Percentiles rank a stretch among this genome's conserved stretches.
Conservation (phyloP, 139 green algal species). For the Zygnema circumcarinatum region DNA sequence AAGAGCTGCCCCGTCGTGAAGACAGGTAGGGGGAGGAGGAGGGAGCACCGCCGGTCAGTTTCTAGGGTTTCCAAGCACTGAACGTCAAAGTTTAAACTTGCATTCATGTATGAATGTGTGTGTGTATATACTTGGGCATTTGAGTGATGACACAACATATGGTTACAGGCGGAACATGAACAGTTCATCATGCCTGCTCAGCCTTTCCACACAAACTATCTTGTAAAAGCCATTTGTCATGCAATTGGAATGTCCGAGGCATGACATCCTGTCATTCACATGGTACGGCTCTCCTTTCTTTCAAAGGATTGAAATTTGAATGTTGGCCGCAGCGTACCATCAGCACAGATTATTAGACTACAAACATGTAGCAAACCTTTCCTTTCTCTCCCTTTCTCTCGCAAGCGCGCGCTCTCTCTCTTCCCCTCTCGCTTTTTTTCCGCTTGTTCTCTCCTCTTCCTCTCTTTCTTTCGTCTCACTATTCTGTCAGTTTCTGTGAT, state of each 20-base stretch:
- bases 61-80: not conserved
- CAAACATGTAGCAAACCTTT: not conserved
- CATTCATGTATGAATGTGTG: constrained; percentile 21
- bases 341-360: constrained; percentile 4
- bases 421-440: not conserved
- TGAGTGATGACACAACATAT: not conserved
- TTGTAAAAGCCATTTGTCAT: not conserved
- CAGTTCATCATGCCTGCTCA: not conserved
- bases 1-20: constrained; percentile 98
- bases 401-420: not conserved
- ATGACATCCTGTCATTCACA: not conserved
- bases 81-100: not conserved
- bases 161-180: not conserved
- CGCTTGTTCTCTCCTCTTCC: too few species aligned
- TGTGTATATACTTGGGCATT: not conserved
- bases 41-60: not conserved
- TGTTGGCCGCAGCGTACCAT: not conserved
- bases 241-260: constrained; percentile 1
- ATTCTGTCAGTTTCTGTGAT: too few species aligned
- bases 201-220: not conserved
- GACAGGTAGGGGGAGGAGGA: constrained; percentile 70
- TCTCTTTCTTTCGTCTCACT: too few species aligned
- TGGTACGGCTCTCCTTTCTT: not conserved
- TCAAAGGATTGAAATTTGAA: not conserved
- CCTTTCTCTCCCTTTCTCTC: not conserved